Evolutionary conservation across 805 yeast genomes (phyloP), one percentile per base, ranked within the genome.

Genomic region (Saccharomycopsis guyanensis): DNA sequence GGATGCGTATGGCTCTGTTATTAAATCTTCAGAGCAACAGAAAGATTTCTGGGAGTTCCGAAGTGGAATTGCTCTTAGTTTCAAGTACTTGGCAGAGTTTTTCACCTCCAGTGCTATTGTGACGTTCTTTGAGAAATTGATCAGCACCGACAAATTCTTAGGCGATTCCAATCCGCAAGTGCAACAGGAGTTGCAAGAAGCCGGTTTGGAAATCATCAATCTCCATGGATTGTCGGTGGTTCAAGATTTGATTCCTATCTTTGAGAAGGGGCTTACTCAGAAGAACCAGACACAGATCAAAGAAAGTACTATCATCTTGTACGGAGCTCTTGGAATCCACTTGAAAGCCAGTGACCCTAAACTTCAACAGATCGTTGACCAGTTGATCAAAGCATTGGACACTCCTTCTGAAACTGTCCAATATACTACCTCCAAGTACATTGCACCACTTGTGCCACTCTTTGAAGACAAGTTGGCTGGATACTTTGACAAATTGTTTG

Each of bases 341-440:
- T 72, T 93, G 62, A 68, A 75, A 13, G 56, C 75, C 0, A 63
- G 72, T 19, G 98, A 93, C 58, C 56, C 70, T 1, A 75, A 96
- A 60, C 68, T 89, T 42, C 52, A 55, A 4, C 62, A 70, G 2
- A 84, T 87, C 53, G 76, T 86, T 35, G 79, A 78, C 24, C 72
- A 88, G 56, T 68, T 93, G 52, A 59, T 93, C 32, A 69, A 70
- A 37, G 85, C 97, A 1, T 69, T 93, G 40, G 84, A 80, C 38
- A 83, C 93, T 0, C 95, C 96, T 1, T 84, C 95, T 2, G 95
- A 87, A 59, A 82, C 81, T 49, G 96, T 93, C 12, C 97, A 89
- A 60, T 76, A 70, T 58, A 96, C 96, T 1, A 81, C 89, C 37
- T 77, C 96, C 2, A 83, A 80, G 53, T 85, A 95, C 63, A 70